Conservation (phyloP, 192 early-diverging fungal genomes). For the Umbelopsis ramanniana region DNA sequence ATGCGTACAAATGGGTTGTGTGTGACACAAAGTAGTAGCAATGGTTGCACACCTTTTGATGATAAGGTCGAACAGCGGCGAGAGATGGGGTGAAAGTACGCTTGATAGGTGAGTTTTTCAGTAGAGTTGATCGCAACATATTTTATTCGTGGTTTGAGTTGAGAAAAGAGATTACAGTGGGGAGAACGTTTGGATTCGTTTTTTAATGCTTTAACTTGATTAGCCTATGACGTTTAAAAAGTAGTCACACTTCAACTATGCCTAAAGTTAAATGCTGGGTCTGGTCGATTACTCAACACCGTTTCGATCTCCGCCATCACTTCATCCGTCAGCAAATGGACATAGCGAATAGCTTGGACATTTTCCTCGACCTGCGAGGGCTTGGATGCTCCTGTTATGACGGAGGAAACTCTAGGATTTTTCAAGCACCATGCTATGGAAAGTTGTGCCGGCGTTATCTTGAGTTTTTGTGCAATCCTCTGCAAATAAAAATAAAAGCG, state of each 20-base stretch:
- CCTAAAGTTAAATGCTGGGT: constrained; percentile 55
- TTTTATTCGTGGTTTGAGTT: not conserved
- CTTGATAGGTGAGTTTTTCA: constrained; percentile 2
- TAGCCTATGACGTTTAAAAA: constrained; percentile 1
- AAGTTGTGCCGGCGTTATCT: constrained; percentile 66
- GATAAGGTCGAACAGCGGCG: constrained; percentile 18
- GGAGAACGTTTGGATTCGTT: not conserved
- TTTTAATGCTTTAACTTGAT: not conserved
- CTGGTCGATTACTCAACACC: constrained; percentile 74
- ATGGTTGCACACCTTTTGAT: constrained; percentile 25
- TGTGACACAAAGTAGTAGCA: not conserved
- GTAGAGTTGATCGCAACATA: constrained; percentile 5
- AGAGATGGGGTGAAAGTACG: not conserved
- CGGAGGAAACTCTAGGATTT: constrained; percentile 62
- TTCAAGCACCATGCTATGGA: constrained; percentile 77
- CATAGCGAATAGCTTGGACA: constrained; percentile 60
- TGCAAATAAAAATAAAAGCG: constrained; percentile 24
- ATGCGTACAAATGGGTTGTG: no score
- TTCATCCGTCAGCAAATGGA: constrained; percentile 68
- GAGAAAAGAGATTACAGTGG: not conserved
- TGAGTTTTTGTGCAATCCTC: constrained; percentile 65
- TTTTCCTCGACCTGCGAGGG: constrained; percentile 78
- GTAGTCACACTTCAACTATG: constrained; percentile 13
- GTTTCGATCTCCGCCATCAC: constrained; percentile 70
- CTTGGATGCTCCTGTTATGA: constrained; percentile 71